Percentiles rank a stretch among this genome's conserved stretches.
Conservation (phyloP, 176 grass and related monocot genomes). For the Eremochloa ophiuroides region DNA sequence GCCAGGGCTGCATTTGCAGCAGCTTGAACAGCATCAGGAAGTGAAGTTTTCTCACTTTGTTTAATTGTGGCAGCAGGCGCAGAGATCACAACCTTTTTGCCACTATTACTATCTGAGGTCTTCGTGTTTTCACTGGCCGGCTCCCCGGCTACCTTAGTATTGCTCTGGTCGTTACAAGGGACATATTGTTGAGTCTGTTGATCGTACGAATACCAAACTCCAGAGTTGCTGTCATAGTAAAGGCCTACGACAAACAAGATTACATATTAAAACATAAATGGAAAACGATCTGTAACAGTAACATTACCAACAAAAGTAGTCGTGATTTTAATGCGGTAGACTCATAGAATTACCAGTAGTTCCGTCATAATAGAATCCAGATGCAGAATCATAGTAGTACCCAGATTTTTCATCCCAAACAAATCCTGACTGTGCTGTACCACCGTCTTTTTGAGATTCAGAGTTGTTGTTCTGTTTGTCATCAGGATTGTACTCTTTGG, state of each 20-base stretch:
- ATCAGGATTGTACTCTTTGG: constrained; percentile 95
- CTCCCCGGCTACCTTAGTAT: constrained; percentile 47
- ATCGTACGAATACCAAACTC: constrained; percentile 87
- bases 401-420: constrained; percentile 99
- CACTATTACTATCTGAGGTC: constrained; percentile 47
- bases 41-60: constrained; percentile 68
- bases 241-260: constrained; percentile 63
- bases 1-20: constrained; percentile 89
- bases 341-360: constrained; percentile 67
- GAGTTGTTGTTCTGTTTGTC: constrained; percentile 48
- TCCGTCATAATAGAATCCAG: constrained; percentile 99
- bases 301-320: constrained; percentile 1
- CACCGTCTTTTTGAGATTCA: constrained; percentile 42
- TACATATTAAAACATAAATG: not conserved
- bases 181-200: constrained; percentile 86
- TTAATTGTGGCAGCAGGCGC: constrained; percentile 82
- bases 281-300: not conserved
- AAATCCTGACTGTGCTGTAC: constrained; percentile 78
- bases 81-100: constrained; percentile 89
- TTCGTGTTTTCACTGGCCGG: constrained; percentile 46
- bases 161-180: constrained; percentile 65
- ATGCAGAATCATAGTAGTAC: constrained; percentile 96
- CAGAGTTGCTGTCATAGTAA: constrained; percentile 92
- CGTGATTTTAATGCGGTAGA: not conserved
- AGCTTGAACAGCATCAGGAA: constrained; percentile 89